Evolutionary conservation across 805 yeast genomes (phyloP).

Genomic region (Wickerhamiella azyma): DNA sequence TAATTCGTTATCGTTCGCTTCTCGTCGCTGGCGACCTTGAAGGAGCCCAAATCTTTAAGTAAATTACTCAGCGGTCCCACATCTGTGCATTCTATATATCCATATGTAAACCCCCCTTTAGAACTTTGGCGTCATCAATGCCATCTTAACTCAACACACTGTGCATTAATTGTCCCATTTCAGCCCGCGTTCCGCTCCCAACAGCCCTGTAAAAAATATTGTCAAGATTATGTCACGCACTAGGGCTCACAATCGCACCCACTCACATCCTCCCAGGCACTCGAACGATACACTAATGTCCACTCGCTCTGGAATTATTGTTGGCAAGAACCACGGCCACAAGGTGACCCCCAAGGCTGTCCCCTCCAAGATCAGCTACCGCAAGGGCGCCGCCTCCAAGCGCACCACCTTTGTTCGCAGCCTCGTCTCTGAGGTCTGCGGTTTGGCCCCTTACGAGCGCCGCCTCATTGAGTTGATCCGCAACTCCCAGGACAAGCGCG

Average conservation of each 20-base stretch:
- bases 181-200: neutral
- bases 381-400: conserved; percentile 94
- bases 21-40: no score
- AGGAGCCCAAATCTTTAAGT: neutral
- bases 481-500: conserved; percentile 99
- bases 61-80: neutral
- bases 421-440: conserved; percentile 92
- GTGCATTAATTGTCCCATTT: no score
- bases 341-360: conserved; percentile 74
- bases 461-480: conserved; percentile 98
- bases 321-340: conserved; percentile 99
- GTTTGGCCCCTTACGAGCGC: conserved; percentile 99
- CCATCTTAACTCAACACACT: no score
- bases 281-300: conserved; percentile 28
- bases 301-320: conserved; percentile 65
- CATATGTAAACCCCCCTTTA: neutral
- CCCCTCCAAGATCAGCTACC: conserved; percentile 82
- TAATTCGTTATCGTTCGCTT: no score
- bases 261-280: conserved; percentile 5
- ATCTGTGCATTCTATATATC: neutral
- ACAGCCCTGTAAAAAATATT: neutral
- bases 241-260: conserved; percentile 5
- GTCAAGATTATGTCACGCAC: neutral
- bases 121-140: neutral
- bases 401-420: conserved; percentile 93